A percentile compares a stretch with the other conserved stretches of the same genome.
Conservation (phyloP, 768 basidiomycete genomes). For the Tylopilus balloui region DNA sequence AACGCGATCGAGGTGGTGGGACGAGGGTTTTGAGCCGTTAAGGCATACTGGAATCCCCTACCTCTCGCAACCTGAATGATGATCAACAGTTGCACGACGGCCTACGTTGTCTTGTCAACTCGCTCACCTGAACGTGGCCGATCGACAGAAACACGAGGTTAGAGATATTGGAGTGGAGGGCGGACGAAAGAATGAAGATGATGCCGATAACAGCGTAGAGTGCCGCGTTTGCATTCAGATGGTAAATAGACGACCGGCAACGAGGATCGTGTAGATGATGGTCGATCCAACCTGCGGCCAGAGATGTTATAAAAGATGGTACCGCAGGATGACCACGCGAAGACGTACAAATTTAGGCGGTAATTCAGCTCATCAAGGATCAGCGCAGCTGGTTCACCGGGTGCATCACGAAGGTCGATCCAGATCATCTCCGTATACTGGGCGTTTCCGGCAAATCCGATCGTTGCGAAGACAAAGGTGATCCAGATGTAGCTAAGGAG, state of each 20-base stretch:
- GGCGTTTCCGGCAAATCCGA: slow-evolving; percentile 23
- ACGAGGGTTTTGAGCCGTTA: neutral
- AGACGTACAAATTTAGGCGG: too few relatives aligned
- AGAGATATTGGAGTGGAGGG: slow-evolving; percentile 19
- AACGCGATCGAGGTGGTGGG: slow-evolving; percentile 7
- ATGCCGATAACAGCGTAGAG: slow-evolving; percentile 26
- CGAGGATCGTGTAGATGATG: slow-evolving; percentile 29
- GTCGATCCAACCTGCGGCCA: slow-evolving; percentile 29
- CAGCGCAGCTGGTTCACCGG: slow-evolving; percentile 13
- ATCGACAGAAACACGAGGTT: slow-evolving; percentile 34
- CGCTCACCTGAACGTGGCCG: slow-evolving; percentile 31
- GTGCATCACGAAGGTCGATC: slow-evolving; percentile 26
- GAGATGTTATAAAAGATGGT: slow-evolving; percentile 19
- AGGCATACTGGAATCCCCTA: slow-evolving; percentile 11
- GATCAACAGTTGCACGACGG: slow-evolving; percentile 34
- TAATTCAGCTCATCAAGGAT: slow-evolving; percentile 11
- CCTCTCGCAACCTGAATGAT: slow-evolving; percentile 35
- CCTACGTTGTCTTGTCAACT: slow-evolving; percentile 14
- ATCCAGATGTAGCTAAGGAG: slow-evolving; percentile 23
- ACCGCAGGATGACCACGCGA: slow-evolving; percentile 5
- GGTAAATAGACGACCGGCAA: slow-evolving; percentile 26
- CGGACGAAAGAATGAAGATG: slow-evolving; percentile 32
- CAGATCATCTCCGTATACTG: slow-evolving; percentile 32
- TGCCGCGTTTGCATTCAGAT: slow-evolving; percentile 17
- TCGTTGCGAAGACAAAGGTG: slow-evolving; percentile 26